Conservation (phyloP, 2,329 filamentous ascomycete genomes). For the Penicillium sp. region DNA sequence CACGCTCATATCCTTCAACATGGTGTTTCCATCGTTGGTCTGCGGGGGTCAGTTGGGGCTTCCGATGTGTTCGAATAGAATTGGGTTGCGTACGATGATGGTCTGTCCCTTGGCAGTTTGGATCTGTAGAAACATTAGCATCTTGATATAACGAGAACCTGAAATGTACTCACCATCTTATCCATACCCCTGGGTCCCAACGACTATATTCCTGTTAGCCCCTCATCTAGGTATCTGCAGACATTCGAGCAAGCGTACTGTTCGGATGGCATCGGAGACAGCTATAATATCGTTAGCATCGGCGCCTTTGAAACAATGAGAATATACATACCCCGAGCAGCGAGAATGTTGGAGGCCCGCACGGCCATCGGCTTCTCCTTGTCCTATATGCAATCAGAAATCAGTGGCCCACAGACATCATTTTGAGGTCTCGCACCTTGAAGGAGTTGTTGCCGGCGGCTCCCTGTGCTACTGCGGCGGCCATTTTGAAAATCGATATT, state of each 20-base stretch:
- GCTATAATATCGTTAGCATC: slow-evolving; percentile 55
- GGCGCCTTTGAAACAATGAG: background rate
- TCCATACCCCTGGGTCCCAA: slow-evolving; percentile 97
- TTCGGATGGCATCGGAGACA: slow-evolving; percentile 95
- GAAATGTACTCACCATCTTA: slow-evolving; percentile 67
- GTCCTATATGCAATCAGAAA: slow-evolving; percentile 53
- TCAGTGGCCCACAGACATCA: slow-evolving; percentile 27
- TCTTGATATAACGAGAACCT: background rate
- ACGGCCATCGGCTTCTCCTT: slow-evolving; percentile 99
- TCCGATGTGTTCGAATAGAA: slow-evolving; percentile 6
- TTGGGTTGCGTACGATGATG: slow-evolving; percentile 64
- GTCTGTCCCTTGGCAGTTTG: slow-evolving; percentile 94
- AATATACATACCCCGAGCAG: slow-evolving; percentile 72
- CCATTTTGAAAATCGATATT: slow-evolving; percentile 46
- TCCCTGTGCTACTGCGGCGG: slow-evolving; percentile 47
- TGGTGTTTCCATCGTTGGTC: slow-evolving; percentile 98
- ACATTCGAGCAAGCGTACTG: slow-evolving; percentile 48
- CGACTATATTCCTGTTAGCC: slow-evolving; percentile 55
- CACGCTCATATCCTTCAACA: slow-evolving; percentile 98
- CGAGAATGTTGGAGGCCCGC: slow-evolving; percentile 92
- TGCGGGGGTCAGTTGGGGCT: slow-evolving; percentile 35
- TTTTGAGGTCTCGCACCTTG: slow-evolving; percentile 51
- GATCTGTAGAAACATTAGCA: slow-evolving; percentile 56
- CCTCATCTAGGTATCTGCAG: slow-evolving; percentile 30
- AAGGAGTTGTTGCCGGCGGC: slow-evolving; percentile 63